Evolutionary conservation across 805 yeast genomes (phyloP).

Genomic region (Candida incommunis): DNA sequence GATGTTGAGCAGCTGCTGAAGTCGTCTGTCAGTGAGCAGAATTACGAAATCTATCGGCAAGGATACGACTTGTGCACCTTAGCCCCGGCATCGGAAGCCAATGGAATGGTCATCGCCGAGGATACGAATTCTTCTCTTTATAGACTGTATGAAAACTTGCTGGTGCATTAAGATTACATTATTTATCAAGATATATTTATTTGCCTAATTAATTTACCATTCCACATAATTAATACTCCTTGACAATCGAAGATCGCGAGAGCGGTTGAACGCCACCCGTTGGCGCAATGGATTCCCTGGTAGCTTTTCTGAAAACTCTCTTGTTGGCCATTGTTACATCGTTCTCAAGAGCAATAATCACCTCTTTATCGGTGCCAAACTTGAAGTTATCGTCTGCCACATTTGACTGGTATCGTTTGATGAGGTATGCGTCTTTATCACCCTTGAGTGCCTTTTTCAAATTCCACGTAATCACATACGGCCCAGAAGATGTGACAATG

Average conservation of each 20-base stretch:
- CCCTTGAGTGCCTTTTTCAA: conserved; percentile 43
- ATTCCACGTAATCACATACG: conserved; percentile 73
- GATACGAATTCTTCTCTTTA: not conserved
- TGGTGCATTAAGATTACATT: not conserved
- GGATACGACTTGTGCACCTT: not conserved
- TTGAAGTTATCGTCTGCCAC: conserved; percentile 70
- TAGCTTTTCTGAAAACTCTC: conserved; percentile 44
- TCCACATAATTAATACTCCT: not conserved
- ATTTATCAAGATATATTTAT: not conserved
- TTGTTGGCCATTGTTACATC: conserved; percentile 62
- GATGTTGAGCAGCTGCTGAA: not conserved
- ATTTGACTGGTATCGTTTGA: conserved; percentile 44
- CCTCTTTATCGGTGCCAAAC: conserved; percentile 56
- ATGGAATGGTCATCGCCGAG: not conserved
- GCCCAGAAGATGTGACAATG: conserved; percentile 69
- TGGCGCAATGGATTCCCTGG: conserved; percentile 29
- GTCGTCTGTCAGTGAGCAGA: not conserved
- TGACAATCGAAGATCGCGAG: not conserved
- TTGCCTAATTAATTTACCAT: not conserved
- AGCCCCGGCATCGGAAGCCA: not conserved
- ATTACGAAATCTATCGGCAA: not conserved
- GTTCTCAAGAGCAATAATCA: conserved; percentile 59
- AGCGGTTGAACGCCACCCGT: not conserved
- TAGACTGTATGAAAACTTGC: not conserved
- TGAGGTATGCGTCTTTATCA: conserved; percentile 41